These are phyloP conservation scores for Chlamydomonas sphaeroides DNA, from an alignment of 139 green algal genomes.

Conservation along the genomic window DNA sequence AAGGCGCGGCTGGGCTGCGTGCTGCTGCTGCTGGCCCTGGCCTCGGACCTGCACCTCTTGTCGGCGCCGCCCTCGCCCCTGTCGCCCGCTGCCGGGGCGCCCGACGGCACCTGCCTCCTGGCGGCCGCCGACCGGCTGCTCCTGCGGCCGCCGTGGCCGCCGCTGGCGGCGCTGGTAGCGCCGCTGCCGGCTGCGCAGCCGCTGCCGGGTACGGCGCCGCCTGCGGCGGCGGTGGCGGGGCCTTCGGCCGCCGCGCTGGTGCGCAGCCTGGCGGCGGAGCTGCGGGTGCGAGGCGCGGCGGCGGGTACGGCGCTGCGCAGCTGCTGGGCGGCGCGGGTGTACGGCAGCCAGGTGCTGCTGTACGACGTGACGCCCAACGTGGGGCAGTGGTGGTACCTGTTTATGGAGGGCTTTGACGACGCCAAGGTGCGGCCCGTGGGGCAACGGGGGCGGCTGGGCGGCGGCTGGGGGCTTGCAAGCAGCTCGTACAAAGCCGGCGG, in stretches of 20 bases:
- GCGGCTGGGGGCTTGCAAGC: no score
- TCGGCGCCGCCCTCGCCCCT: not conserved
- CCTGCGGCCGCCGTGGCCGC: no score
- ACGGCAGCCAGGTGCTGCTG: constrained; percentile 52
- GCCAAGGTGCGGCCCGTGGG: constrained; percentile 37
- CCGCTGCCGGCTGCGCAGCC: no score
- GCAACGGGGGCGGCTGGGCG: no score
- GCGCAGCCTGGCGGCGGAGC: not conserved
- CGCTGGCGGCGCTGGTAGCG: no score
- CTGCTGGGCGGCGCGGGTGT: constrained; percentile 52
- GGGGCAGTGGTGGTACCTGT: constrained; percentile 84
- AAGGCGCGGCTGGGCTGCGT: not conserved
- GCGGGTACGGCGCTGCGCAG: not conserved
- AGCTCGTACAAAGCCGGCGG: no score
- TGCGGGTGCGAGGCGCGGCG: not conserved
- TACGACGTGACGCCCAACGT: constrained; percentile 77
- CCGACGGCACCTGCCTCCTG: no score
- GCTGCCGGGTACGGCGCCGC: no score
- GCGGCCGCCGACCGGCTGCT: no score
- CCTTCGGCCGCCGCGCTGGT: no score
- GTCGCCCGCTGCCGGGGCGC: not conserved
- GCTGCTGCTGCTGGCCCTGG: constrained; percentile 16
- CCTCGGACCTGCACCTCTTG: constrained; percentile 41
- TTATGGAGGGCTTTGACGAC: constrained; percentile 74
- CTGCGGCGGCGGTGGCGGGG: not conserved